Evolutionary conservation across 2,329 filamentous ascomycete species (phyloP).

Genomic region (Ophidiomyces ophidiicola): DNA sequence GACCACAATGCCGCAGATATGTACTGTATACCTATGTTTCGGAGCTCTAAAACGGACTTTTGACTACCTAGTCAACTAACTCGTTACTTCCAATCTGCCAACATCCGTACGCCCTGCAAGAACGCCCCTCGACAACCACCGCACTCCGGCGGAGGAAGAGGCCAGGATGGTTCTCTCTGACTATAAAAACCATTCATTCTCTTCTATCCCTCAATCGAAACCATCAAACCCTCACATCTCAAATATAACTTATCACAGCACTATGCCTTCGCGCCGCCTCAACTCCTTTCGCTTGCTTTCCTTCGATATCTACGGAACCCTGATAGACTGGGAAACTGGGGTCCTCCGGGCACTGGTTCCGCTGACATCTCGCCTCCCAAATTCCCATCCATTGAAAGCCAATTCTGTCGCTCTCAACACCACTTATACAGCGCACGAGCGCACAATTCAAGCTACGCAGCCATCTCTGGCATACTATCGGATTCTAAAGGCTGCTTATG

Average conservation of each 20-base stretch:
- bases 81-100: conserved; percentile 29
- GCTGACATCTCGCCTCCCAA: conserved; percentile 32
- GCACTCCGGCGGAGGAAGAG: conserved; percentile 24
- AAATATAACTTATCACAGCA: background rate
- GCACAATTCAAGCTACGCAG: conserved; percentile 39
- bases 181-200: background rate
- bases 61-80: background rate
- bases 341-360: conserved; percentile 43
- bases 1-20: too few relatives aligned
- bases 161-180: conserved; percentile 29
- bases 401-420: conserved; percentile 34
- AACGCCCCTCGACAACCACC: conserved; percentile 41
- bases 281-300: conserved; percentile 43
- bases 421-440: conserved; percentile 38
- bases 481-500: conserved; percentile 42
- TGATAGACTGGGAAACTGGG: conserved; percentile 67
- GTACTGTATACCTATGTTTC: conserved; percentile 71
- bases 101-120: conserved; percentile 47
- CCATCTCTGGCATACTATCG: conserved; percentile 50
- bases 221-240: too few relatives aligned
- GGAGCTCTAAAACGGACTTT: conserved; percentile 63
- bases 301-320: conserved; percentile 70
- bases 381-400: conserved; percentile 27
- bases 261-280: conserved; percentile 4
- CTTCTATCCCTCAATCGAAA: background rate